These are phyloP conservation scores for Phytophthora macrochlamydospora DNA, from an alignment of 352 stramenopile species.

Conservation along the genomic window DNA sequence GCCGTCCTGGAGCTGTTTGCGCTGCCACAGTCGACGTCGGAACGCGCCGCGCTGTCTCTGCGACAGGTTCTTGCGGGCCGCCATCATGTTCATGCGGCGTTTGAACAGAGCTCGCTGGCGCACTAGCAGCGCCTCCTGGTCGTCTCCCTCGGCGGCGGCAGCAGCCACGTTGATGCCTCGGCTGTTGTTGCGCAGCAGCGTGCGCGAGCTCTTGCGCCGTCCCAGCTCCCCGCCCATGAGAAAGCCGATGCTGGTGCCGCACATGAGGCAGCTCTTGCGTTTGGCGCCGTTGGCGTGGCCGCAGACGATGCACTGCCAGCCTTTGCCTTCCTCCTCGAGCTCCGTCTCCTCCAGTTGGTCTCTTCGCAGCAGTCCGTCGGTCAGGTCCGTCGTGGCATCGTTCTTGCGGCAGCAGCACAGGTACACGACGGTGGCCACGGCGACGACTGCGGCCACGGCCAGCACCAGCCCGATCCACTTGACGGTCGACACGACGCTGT, in stretches of 20 bases:
- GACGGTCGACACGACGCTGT: slow-evolving; percentile 39
- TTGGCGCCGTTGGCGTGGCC: slow-evolving; percentile 53
- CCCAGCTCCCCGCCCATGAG: slow-evolving; percentile 34
- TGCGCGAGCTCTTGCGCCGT: slow-evolving; percentile 61
- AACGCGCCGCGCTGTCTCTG: slow-evolving; percentile 74
- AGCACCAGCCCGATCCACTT: slow-evolving; percentile 47
- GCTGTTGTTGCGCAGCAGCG: slow-evolving; percentile 45
- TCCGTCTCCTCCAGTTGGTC: slow-evolving; percentile 65
- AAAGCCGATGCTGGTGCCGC: slow-evolving; percentile 54
- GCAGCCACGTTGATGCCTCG: slow-evolving; percentile 19
- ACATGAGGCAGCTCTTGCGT: slow-evolving; percentile 67
- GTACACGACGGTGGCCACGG: slow-evolving; percentile 43
- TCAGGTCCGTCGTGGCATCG: slow-evolving; percentile 28
- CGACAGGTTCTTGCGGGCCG: slow-evolving; percentile 60
- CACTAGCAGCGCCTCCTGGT: slow-evolving; percentile 42
- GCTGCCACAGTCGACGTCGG: slow-evolving; percentile 66
- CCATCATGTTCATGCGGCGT: slow-evolving; percentile 72
- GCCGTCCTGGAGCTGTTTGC: slow-evolving; percentile 57
- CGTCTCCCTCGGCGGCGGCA: slow-evolving; percentile 14
- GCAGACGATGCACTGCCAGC: slow-evolving; percentile 79
- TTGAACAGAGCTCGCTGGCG: slow-evolving; percentile 70
- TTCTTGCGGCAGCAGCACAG: slow-evolving; percentile 48
- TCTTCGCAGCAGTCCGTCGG: slow-evolving; percentile 63
- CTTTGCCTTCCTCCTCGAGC: slow-evolving; percentile 54
- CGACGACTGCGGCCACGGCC: slow-evolving; percentile 32